Percentiles rank a stretch among this genome's conserved stretches.
These are phyloP conservation scores for Apiospora arundinis DNA, from an alignment of 2,329 filamentous ascomycete genomes.

Conservation along the genomic window DNA sequence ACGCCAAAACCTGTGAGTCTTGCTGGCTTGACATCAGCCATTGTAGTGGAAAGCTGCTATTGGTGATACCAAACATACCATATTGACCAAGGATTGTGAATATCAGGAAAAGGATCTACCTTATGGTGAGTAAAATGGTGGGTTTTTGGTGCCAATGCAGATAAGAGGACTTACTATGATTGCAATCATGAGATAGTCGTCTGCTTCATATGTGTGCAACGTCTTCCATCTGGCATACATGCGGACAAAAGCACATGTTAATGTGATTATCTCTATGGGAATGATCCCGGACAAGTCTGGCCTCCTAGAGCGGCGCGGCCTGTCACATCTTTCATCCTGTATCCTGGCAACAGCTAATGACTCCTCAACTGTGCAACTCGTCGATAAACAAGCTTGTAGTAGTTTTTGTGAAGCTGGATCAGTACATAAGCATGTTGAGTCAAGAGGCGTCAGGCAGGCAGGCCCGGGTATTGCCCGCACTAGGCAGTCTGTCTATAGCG, in stretches of 20 bases:
- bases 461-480: slow-evolving; percentile 32
- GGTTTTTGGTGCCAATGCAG: too few species aligned
- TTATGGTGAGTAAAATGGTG: neutral
- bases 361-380: slow-evolving; percentile 35
- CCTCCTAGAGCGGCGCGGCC: slow-evolving; percentile 40
- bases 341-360: slow-evolving; percentile 39
- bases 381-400: slow-evolving; percentile 34
- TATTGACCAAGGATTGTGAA: slow-evolving; percentile 42
- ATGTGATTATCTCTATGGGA: slow-evolving; percentile 44
- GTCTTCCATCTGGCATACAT: slow-evolving; percentile 45
- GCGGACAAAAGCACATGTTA: slow-evolving; percentile 43
- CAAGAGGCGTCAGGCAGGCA: slow-evolving; percentile 32
- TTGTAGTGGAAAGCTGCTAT: neutral
- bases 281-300: slow-evolving; percentile 42
- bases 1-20: slow-evolving; percentile 41
- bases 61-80: slow-evolving; percentile 31
- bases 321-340: slow-evolving; percentile 42
- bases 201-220: slow-evolving; percentile 39
- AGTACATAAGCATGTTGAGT: slow-evolving; percentile 40
- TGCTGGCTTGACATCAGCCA: slow-evolving; percentile 30
- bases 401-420: slow-evolving; percentile 29
- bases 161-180: slow-evolving; percentile 37
- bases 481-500: slow-evolving; percentile 33
- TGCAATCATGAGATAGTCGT: slow-evolving; percentile 49
- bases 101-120: slow-evolving; percentile 34